Base-by-base conservation (phyloP, 768 basidiomycete genomes). In the Hemileccinum impolitum region DNA sequence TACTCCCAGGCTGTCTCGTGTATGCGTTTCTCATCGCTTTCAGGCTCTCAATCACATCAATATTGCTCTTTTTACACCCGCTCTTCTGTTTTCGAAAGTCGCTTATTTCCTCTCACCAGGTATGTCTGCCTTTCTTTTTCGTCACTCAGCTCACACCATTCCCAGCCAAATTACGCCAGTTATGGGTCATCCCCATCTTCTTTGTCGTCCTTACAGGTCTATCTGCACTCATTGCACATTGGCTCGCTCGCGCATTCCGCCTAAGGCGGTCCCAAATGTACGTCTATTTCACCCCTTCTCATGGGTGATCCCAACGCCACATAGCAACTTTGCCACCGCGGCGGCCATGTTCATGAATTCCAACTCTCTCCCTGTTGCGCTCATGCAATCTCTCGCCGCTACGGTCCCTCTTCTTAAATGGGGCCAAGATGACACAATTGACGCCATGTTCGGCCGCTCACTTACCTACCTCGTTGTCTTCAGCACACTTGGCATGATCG, bases 401-500 rank as follows among this genome's bases (percentile, higher is more conserved):
- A 86, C 89, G 12, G 91, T 95, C 0, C 84, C 85, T 0, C 82
- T 82, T 5, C 75, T 95, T 28, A 87, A 86, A 59, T 93, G 93
- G 91, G 85, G 77, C 9, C 53, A 72, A 3, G 81, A 89, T 47
- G 94, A 98, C 64, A 88, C 81, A 60, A 77, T 81, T 56, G 79
- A 94, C 55, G 83, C 85, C 19, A 97, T 95, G 90, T 78, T 97
- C 26, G 94, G 94, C 26, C 79, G 96, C 8, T 92, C 90, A 0
- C 71, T 95, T 48, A 88, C 87, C 0, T 94, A 95, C 62, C 78
- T 95, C 39, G 90, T 96, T 7, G 75, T 97, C 18, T 94, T 94
- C 66, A 93, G 90, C 50, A 96, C 94, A 0, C 76, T 98, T 28
- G 96, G 96, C 38, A 95, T 95, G 93, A 82, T 97, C 60, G 90